Percentiles rank a stretch among this genome's conserved stretches.
Conservation (phyloP, 257 asterid species). For the Linaria vulgaris region DNA sequence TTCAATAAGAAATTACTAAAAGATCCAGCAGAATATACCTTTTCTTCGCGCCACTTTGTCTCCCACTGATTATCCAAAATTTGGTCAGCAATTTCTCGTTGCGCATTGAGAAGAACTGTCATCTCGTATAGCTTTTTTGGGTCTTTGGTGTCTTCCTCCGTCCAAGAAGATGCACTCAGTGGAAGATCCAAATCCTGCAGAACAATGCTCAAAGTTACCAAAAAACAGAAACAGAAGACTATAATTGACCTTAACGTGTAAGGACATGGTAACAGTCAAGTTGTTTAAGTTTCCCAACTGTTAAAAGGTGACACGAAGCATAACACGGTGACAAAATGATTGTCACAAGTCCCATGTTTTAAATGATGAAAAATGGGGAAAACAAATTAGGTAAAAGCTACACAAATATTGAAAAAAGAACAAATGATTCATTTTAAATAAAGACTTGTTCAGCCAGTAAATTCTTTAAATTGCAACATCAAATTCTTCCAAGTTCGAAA, state of each 20-base stretch:
- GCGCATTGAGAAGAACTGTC: conserved; percentile 90
- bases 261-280: too few species aligned
- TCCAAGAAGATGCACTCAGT: conserved; percentile 79
- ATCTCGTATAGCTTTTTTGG: conserved; percentile 87
- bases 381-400: too few species aligned
- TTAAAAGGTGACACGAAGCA: too few species aligned
- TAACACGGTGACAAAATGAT: too few species aligned
- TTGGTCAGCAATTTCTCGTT: conserved; percentile 77
- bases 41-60: conserved; percentile 86
- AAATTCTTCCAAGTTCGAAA: too few species aligned
- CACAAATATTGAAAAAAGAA: too few species aligned
- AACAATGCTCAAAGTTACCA: conserved; percentile 17
- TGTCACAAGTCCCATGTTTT: too few species aligned
- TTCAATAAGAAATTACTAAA: background rate
- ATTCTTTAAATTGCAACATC: too few species aligned
- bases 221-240: conserved; percentile 6
- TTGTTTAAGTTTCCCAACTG: too few species aligned
- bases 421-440: too few species aligned
- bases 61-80: conserved; percentile 91
- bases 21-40: conserved; percentile 43
- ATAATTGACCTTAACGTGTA: background rate
- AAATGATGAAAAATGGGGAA: too few species aligned
- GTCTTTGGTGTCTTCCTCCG: conserved; percentile 78
- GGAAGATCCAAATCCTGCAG: conserved; percentile 85
- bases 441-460: too few species aligned